phyloP scores from a whole-genome alignment of 352 stramenopile species.

The Phytophthora constricta region DNA sequence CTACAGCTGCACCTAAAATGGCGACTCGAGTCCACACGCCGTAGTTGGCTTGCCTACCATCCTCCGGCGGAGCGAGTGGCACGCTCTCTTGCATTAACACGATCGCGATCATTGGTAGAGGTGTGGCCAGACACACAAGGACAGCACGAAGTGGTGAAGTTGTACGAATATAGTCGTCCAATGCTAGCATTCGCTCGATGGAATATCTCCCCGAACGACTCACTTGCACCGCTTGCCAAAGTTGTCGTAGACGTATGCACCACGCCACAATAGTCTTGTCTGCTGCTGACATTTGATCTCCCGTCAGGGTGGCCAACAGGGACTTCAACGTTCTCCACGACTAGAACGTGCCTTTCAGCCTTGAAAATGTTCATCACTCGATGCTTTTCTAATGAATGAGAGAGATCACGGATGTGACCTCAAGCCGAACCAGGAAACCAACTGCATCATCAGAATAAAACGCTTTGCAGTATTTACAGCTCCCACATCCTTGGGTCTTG shows the following conservation, averaged over 20 bases:
- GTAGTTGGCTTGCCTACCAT: not conserved
- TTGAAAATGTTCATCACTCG: no score
- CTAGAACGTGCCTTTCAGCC: no score
- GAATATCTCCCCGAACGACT: slow-evolving; percentile 38
- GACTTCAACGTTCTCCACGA: no score
- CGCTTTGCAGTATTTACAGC: no score
- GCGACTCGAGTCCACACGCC: slow-evolving; percentile 3
- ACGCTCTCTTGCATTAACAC: slow-evolving; percentile 12
- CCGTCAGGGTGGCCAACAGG: no score
- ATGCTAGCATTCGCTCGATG: slow-evolving; percentile 36
- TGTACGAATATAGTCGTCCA: slow-evolving; percentile 34
- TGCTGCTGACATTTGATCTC: no score
- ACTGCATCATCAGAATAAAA: no score
- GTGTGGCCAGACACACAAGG: not conserved
- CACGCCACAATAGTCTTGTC: not conserved
- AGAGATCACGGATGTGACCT: no score
- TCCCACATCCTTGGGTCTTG: no score
- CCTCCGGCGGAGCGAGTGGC: slow-evolving; percentile 5
- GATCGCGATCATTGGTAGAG: slow-evolving; percentile 10
- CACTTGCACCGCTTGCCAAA: slow-evolving; percentile 9
- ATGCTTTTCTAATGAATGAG: no score
- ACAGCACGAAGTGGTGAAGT: slow-evolving; percentile 10
- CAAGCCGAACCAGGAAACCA: no score
- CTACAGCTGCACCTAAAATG: not conserved
- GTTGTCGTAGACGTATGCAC: not conserved